Evolutionary conservation across 2,329 filamentous ascomycete genomes (phyloP), one percentile per base, ranked within the genome.

Genomic region (Stagonosporopsis chrysanthemi): DNA sequence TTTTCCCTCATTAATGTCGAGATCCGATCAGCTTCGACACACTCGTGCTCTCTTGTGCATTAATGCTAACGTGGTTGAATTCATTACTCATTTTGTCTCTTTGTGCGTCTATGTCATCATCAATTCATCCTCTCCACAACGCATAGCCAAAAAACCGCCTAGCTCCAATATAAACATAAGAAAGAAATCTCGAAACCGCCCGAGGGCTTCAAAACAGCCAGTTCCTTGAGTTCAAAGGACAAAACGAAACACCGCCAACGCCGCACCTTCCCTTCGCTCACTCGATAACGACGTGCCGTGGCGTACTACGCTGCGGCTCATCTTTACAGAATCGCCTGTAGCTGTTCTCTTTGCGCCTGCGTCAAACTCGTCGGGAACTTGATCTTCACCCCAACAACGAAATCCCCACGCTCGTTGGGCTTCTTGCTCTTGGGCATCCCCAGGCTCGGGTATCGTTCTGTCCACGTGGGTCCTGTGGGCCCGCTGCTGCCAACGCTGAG

Each of bases 371-470:
- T 88, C 0, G 95, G 95, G 81, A 97, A 98, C 73, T 91, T 93
- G 76, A 99, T 93, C 72, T 95, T 95, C 70, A 97, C 93, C 58
- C 88, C 90, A 58, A 99, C 84, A 56, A 98, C 80, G 65, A 99
- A 91, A 73, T 97, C 92, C 23, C 95, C 95, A 54, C 94, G 86
- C 68, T 92, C 85, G 57, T 81, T 86, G 0, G 91, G 91, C 74
- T 92, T 94, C 84, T 97, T 98, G 60, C 91, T 91, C 70, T 95
- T 88, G 35, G 93, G 92, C 95, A 99, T 98, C 57, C 95, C 95
- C n/a, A 91, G 83, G 5, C 86, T 85, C 0, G 95, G 95, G 73
- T 90, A 99, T 29, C 83, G 82, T 65, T 97, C 93, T 67, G 87
- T 87, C 75, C 88, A 90, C 12, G 90, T 91, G 0, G 94, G 93